Evolutionary conservation across 2,329 filamentous ascomycete genomes (phyloP).

Genomic region (Epicoccum sorghinum): DNA sequence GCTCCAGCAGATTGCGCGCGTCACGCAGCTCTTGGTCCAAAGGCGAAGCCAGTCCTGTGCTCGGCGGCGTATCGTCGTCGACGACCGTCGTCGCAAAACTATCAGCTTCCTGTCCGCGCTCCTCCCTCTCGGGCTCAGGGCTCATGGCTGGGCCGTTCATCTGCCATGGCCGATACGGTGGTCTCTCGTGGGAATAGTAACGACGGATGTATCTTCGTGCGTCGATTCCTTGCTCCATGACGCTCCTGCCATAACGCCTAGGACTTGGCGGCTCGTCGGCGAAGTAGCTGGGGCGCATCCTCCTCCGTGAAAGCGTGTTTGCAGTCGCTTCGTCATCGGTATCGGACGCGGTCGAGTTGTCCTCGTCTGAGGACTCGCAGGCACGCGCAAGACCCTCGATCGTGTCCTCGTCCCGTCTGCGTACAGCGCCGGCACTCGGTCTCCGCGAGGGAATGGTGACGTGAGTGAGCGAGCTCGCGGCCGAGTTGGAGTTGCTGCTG

Average conservation of each 20-base stretch:
- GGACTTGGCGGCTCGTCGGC: conserved; percentile 38
- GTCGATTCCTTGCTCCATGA: conserved; percentile 36
- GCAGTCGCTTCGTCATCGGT: conserved; percentile 57
- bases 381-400: conserved; percentile 57
- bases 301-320: conserved; percentile 19
- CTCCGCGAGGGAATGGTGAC: conserved; percentile 46
- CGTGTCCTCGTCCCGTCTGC: conserved; percentile 13
- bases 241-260: conserved; percentile 34
- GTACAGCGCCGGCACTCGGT: conserved; percentile 38
- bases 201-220: conserved; percentile 37
- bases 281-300: conserved; percentile 28
- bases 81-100: conserved; percentile 17
- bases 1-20: conserved; percentile 75
- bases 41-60: conserved; percentile 14
- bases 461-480: conserved; percentile 45
- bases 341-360: conserved; percentile 55
- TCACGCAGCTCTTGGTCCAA: conserved; percentile 59
- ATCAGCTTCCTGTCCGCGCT: not conserved
- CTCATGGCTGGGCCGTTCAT: conserved; percentile 23
- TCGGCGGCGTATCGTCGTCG: conserved; percentile 27
- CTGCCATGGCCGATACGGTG: not conserved
- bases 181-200: conserved; percentile 28
- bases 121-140: conserved; percentile 15
- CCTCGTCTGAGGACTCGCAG: conserved; percentile 54
- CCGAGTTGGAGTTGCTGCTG: conserved; percentile 54